These are phyloP conservation scores for Heritiera littoralis DNA, from an alignment of 345 rosid species.

Conservation along the genomic window DNA sequence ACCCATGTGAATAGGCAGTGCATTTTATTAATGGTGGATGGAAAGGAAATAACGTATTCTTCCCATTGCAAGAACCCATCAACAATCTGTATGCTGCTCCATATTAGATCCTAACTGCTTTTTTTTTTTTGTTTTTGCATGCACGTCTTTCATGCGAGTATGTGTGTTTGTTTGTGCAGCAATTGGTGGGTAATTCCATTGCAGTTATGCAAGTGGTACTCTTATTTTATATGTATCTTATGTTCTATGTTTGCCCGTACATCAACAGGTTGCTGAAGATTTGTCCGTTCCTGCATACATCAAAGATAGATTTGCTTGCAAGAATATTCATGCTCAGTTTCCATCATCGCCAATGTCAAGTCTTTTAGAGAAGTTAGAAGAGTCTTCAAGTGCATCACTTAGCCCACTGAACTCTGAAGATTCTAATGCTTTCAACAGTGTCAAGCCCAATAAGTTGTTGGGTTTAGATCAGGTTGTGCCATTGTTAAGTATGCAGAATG, in stretches of 20 bases:
- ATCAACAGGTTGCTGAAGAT: constrained; percentile 56
- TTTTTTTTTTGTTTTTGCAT: neutral
- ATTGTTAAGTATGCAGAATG: constrained; percentile 15
- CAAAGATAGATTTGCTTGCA: constrained; percentile 37
- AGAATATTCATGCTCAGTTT: constrained; percentile 27
- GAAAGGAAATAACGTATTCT: neutral
- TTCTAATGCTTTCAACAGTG: constrained; percentile 9
- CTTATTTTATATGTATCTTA: neutral
- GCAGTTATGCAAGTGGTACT: neutral
- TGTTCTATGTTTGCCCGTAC: neutral
- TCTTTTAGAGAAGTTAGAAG: constrained; percentile 31
- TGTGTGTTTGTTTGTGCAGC: neutral
- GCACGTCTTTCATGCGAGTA: neutral
- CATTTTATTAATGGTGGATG: neutral
- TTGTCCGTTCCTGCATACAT: constrained; percentile 31
- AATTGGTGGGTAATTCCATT: neutral
- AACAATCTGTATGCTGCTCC: constrained; percentile 4
- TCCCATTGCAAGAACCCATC: neutral
- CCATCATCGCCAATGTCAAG: constrained; percentile 16
- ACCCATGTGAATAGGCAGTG: neutral
- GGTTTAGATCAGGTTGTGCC: constrained; percentile 25
- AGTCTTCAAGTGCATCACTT: constrained; percentile 20
- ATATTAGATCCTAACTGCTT: neutral
- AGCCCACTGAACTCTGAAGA: constrained; percentile 27
- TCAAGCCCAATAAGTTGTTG: constrained; percentile 20